Percentiles rank a stretch among this genome's conserved stretches.
Conservation (phyloP, 495 filamentous ascomycete genomes). For the Xylaria curta region DNA sequence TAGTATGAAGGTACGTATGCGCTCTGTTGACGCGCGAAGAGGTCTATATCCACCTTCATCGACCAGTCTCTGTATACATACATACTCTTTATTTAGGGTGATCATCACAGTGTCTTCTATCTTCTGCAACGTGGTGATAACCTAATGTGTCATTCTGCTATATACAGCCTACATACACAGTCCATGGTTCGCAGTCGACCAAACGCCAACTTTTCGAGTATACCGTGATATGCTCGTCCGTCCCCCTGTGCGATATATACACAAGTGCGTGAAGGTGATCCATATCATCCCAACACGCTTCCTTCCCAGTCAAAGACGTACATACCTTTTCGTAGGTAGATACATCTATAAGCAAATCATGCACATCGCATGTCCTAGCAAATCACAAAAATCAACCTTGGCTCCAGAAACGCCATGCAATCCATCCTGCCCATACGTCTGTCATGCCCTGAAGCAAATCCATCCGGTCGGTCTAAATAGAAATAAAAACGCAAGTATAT, state of each 20-base stretch:
- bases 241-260: neutral
- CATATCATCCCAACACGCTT: neutral
- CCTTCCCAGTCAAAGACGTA: neutral
- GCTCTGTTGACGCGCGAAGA: too few relatives aligned
- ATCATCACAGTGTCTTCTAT: too few relatives aligned
- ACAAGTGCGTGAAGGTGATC: neutral
- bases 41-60: too few relatives aligned
- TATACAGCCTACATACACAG: neutral
- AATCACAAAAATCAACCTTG: neutral
- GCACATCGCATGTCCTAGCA: neutral
- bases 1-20: too few relatives aligned
- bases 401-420: slow-evolving; percentile 10
- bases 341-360: neutral
- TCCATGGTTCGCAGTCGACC: neutral
- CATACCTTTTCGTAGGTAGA: neutral
- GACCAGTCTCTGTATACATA: too few relatives aligned
- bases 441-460: slow-evolving; percentile 3
- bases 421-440: neutral
- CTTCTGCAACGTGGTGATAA: neutral
- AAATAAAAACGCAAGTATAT: neutral
- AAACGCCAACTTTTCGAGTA: neutral
- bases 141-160: neutral
- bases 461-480: neutral
- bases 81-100: too few relatives aligned
- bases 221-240: neutral